Percentiles rank a stretch among this genome's conserved stretches.
phyloP scores from a whole-genome alignment of 768 basidiomycete genomes.

The Auricularia sp. region DNA sequence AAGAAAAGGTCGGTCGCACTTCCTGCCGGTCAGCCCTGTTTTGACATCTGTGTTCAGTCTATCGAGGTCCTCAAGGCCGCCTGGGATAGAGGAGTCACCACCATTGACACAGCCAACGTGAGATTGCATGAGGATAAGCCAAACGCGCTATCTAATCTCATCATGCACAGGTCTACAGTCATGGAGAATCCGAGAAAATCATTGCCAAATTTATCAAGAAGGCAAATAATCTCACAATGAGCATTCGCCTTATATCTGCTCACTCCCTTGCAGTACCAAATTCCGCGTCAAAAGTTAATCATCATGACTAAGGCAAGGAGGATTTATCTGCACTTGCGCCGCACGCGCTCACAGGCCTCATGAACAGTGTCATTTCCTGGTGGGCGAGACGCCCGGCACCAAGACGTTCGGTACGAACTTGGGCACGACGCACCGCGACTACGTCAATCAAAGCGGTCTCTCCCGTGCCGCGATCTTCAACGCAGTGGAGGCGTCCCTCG shows the following conservation, averaged over 20 bases:
- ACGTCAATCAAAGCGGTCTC: slow-evolving; percentile 15
- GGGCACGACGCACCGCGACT: not conserved
- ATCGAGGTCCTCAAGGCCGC: slow-evolving; percentile 6
- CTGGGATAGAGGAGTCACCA: slow-evolving; percentile 8
- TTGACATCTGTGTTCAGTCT: not conserved
- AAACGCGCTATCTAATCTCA: not conserved
- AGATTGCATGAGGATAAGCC: not conserved
- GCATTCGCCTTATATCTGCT: not conserved
- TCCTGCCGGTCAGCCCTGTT: not conserved
- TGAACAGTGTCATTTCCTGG: not conserved
- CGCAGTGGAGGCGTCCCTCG: slow-evolving; percentile 22
- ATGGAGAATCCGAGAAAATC: slow-evolving; percentile 28
- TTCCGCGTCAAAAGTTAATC: slow-evolving; percentile 7
- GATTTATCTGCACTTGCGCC: no score
- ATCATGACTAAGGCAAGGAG: slow-evolving; percentile 20
- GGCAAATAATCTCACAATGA: slow-evolving; percentile 10
- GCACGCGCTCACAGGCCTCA: no score
- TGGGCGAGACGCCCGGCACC: not conserved
- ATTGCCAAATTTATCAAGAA: slow-evolving; percentile 28
- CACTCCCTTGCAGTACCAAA: not conserved
- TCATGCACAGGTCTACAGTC: slow-evolving; percentile 8
- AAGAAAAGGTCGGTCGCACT: not conserved
- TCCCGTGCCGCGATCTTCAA: slow-evolving; percentile 27
- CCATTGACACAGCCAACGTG: slow-evolving; percentile 9
- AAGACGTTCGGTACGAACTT: not conserved